A percentile compares a stretch with the other conserved stretches of the same genome.
phyloP scores from a whole-genome alignment of 257 asterid genomes.

The Thymus quinquecostatus region DNA sequence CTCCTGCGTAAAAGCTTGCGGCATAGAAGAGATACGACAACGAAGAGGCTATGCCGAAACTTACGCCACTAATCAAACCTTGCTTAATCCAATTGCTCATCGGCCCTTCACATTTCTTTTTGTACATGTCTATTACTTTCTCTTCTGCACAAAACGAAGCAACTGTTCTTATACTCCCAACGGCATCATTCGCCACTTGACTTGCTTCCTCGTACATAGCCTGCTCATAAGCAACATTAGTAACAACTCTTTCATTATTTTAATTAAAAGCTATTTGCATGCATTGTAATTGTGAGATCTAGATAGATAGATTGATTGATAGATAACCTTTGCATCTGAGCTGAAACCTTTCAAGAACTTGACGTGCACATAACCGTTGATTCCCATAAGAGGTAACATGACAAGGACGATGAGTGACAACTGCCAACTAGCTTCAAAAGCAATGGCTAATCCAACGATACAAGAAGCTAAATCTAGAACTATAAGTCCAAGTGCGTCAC shows the following conservation, averaged over 20 bases:
- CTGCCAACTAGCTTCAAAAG: slow-evolving; percentile 68
- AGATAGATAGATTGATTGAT: too few species aligned
- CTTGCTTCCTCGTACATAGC: slow-evolving; percentile 82
- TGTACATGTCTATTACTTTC: slow-evolving; percentile 67
- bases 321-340: slow-evolving; percentile 48
- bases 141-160: slow-evolving; percentile 86
- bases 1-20: slow-evolving; percentile 78
- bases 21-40: slow-evolving; percentile 63
- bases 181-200: slow-evolving; percentile 80
- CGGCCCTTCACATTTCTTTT: slow-evolving; percentile 72
- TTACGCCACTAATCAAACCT: slow-evolving; percentile 69
- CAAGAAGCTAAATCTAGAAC: slow-evolving; percentile 54
- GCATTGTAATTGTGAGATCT: too few species aligned
- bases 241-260: too few species aligned
- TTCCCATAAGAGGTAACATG: slow-evolving; percentile 48
- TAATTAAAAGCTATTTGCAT: too few species aligned
- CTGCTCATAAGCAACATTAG: too few species aligned
- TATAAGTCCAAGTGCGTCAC: slow-evolving; percentile 52
- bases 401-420: slow-evolving; percentile 50
- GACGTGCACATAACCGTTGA: slow-evolving; percentile 46
- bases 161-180: slow-evolving; percentile 73
- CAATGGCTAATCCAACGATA: slow-evolving; percentile 41
- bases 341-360: slow-evolving; percentile 55
- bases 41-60: slow-evolving; percentile 59
- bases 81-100: slow-evolving; percentile 59